phyloP scores from a whole-genome alignment of 2,329 filamentous ascomycete genomes.

The Penicillium occitanis region DNA sequence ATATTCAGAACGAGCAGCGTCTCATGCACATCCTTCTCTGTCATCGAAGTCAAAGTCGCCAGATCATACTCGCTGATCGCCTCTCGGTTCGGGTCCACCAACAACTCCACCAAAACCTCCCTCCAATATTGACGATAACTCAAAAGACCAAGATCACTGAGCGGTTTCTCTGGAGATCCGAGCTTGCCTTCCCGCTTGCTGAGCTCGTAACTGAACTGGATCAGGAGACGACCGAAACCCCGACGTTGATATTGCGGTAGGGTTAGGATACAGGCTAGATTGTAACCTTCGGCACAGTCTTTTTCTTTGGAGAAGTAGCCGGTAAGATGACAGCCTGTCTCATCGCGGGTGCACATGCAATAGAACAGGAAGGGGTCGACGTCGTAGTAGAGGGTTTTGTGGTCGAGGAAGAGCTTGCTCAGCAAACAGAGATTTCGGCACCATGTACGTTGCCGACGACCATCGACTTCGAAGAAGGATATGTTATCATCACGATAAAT shows the following conservation, averaged over 20 bases:
- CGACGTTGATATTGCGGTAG: slow-evolving; percentile 94
- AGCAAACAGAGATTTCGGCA: slow-evolving; percentile 96
- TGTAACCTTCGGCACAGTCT: slow-evolving; percentile 94
- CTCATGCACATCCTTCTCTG: slow-evolving; percentile 93
- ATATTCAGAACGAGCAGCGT: slow-evolving; percentile 92
- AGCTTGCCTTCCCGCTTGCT: slow-evolving; percentile 93
- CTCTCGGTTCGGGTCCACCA: slow-evolving; percentile 69
- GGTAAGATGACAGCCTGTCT: slow-evolving; percentile 90
- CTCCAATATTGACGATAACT: slow-evolving; percentile 98
- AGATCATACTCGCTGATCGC: slow-evolving; percentile 80
- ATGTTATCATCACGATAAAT: slow-evolving; percentile 90
- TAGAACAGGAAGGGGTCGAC: slow-evolving; percentile 97
- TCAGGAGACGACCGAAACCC: slow-evolving; percentile 87
- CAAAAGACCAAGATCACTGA: slow-evolving; percentile 87
- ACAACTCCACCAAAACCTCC: slow-evolving; percentile 83
- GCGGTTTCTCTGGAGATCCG: slow-evolving; percentile 92
- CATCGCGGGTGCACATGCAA: slow-evolving; percentile 91
- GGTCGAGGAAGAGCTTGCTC: slow-evolving; percentile 95
- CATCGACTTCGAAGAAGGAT: slow-evolving; percentile 96
- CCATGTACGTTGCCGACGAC: slow-evolving; percentile 95
- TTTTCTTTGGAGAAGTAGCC: slow-evolving; percentile 99
- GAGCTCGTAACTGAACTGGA: slow-evolving; percentile 96
- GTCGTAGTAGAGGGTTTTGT: slow-evolving; percentile 97
- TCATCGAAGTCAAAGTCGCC: slow-evolving; percentile 81
- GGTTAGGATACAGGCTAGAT: slow-evolving; percentile 95